Percentiles rank a stretch among this genome's conserved stretches.
Evolutionary conservation across 495 filamentous ascomycete genomes (phyloP).

Genomic region (Penicillium desertorum): DNA sequence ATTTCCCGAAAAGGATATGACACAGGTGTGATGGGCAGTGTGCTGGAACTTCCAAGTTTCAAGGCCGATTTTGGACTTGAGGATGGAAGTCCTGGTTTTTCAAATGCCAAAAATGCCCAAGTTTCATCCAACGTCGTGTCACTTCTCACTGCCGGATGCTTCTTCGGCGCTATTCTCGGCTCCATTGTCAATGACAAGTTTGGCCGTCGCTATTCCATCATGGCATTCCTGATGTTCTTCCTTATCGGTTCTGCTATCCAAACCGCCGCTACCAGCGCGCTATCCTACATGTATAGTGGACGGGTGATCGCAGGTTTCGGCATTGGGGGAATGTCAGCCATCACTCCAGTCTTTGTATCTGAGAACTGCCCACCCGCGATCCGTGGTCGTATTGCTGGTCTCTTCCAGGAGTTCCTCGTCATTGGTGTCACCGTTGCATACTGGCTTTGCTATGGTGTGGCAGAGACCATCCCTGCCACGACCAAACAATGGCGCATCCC

Average conservation of each 20-base stretch:
- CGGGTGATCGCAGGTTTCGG: not conserved
- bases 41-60: not conserved
- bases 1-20: not conserved
- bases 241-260: not conserved
- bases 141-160: not conserved
- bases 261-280: not conserved
- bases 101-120: not conserved
- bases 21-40: not conserved
- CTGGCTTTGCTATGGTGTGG: not conserved
- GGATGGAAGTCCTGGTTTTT: not conserved
- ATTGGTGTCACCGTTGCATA: conserved; percentile 37
- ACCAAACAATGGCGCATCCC: conserved; percentile 60
- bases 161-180: not conserved
- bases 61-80: not conserved
- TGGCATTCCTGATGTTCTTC: not conserved
- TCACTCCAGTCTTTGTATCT: not conserved
- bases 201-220: not conserved
- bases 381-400: conserved; percentile 13
- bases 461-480: not conserved
- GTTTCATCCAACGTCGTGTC: conserved; percentile 1
- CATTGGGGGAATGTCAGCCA: not conserved
- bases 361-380: not conserved
- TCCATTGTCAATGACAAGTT: not conserved
- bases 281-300: not conserved
- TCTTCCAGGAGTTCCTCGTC: conserved; percentile 39